Conservation (phyloP, 1,139 yeast species). For the Ashbya aceris region DNA sequence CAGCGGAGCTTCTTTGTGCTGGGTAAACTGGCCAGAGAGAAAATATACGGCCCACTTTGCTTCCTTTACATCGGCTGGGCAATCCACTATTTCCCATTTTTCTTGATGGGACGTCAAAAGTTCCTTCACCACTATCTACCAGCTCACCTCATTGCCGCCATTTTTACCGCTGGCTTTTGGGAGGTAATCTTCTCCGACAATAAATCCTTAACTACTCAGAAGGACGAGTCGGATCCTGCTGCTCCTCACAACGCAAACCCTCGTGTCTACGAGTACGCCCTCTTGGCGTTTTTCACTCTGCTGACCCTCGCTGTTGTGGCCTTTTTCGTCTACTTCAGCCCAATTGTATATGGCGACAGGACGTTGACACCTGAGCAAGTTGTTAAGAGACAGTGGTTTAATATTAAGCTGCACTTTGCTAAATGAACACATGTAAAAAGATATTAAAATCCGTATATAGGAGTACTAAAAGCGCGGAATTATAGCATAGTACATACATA, state of each 20-base stretch:
- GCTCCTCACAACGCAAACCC: constrained; percentile 19
- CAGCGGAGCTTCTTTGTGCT: constrained; percentile 61
- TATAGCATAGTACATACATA: constrained; percentile 1
- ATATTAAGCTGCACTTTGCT: constrained; percentile 73
- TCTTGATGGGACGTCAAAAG: constrained; percentile 84
- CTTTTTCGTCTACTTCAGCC: constrained; percentile 69
- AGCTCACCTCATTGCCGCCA: constrained; percentile 84
- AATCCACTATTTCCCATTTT: constrained; percentile 85
- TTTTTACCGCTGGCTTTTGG: constrained; percentile 71
- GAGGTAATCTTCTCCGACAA: constrained; percentile 72
- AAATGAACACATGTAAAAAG: constrained; percentile 36
- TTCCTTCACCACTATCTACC: constrained; percentile 94
- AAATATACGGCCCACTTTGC: constrained; percentile 71
- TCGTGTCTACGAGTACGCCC: constrained; percentile 22
- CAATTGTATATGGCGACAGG: constrained; percentile 77
- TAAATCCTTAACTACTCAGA: constrained; percentile 27
- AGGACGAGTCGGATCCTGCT: constrained; percentile 26
- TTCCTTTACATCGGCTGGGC: constrained; percentile 84
- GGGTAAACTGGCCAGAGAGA: constrained; percentile 55
- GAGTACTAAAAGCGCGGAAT: neutral
- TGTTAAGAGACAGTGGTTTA: constrained; percentile 67
- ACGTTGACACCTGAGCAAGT: constrained; percentile 57
- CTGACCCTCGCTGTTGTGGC: constrained; percentile 43
- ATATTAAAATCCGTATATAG: neutral
- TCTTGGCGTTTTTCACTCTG: constrained; percentile 32